These are phyloP conservation scores for Pulveroboletus sp. DNA, from an alignment of 768 basidiomycete genomes.

Conservation along the genomic window DNA sequence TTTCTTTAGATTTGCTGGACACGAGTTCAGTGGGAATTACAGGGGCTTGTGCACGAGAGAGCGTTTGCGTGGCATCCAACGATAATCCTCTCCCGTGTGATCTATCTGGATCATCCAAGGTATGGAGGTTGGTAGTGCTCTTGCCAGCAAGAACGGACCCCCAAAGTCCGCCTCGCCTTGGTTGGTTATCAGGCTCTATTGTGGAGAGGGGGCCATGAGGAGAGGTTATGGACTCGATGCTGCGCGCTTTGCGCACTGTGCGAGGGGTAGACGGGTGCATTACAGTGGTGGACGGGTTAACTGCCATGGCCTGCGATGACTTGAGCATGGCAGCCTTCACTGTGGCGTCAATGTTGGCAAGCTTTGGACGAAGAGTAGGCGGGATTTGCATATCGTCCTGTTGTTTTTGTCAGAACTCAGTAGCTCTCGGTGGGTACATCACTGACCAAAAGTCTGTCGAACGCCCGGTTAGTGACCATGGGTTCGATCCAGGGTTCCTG, in stretches of 20 bases:
- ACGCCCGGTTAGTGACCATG: slow-evolving; percentile 58
- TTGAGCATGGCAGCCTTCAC: slow-evolving; percentile 92
- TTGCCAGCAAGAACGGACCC: slow-evolving; percentile 26
- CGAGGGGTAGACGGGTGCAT: slow-evolving; percentile 43
- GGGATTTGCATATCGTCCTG: slow-evolving; percentile 92
- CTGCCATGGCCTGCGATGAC: slow-evolving; percentile 64
- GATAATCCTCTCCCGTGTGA: slow-evolving; percentile 58
- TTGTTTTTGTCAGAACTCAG: slow-evolving; percentile 1
- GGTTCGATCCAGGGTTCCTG: slow-evolving; percentile 34
- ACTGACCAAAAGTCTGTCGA: slow-evolving; percentile 76
- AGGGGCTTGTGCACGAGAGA: slow-evolving; percentile 51
- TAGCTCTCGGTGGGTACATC: not conserved
- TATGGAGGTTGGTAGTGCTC: slow-evolving; percentile 29
- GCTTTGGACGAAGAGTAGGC: slow-evolving; percentile 66
- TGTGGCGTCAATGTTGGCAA: slow-evolving; percentile 73
- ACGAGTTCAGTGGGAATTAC: slow-evolving; percentile 34
- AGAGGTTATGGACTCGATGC: slow-evolving; percentile 65
- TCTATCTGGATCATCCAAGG: slow-evolving; percentile 26
- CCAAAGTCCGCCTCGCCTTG: slow-evolving; percentile 23
- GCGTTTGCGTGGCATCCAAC: slow-evolving; percentile 47
- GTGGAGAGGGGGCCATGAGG: slow-evolving; percentile 25
- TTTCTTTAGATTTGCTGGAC: slow-evolving; percentile 48
- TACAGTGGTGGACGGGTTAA: slow-evolving; percentile 32
- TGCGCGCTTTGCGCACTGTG: slow-evolving; percentile 62
- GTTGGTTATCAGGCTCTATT: slow-evolving; percentile 33